A percentile compares a stretch with the other conserved stretches of the same genome.
phyloP scores from a whole-genome alignment of 805 yeast genomes.

The Yarrowia divulgata region DNA sequence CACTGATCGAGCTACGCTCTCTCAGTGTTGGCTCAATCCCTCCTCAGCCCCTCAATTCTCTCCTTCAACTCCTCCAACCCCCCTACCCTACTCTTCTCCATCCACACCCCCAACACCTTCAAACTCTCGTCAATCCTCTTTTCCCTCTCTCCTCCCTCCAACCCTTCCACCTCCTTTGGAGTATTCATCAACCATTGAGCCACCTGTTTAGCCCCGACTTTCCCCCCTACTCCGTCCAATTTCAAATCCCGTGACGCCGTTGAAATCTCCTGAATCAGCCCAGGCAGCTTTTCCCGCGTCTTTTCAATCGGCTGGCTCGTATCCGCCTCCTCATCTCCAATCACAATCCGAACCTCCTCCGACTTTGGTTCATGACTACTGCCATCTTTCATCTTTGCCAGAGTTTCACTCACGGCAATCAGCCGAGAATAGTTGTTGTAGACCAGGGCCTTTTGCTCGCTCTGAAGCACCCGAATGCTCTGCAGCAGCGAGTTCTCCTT shows the following conservation, averaged over 20 bases:
- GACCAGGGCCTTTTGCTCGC: slow-evolving; percentile 52
- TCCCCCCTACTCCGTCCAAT: slow-evolving; percentile 3
- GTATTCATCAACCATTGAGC: slow-evolving; percentile 29
- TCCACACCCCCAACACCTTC: slow-evolving; percentile 18
- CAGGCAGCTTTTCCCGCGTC: slow-evolving; percentile 12
- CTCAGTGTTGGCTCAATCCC: background rate
- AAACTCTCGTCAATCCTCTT: slow-evolving; percentile 14
- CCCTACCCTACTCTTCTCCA: slow-evolving; percentile 9
- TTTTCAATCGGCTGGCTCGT: slow-evolving; percentile 1
- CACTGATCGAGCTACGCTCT: background rate
- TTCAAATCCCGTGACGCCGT: slow-evolving; percentile 12
- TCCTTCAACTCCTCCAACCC: slow-evolving; percentile 10
- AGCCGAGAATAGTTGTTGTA: slow-evolving; percentile 52
- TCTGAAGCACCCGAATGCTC: slow-evolving; percentile 49
- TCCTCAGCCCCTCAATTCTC: slow-evolving; percentile 4
- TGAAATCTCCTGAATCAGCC: slow-evolving; percentile 5
- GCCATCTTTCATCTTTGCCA: slow-evolving; percentile 44
- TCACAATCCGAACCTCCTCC: slow-evolving; percentile 1
- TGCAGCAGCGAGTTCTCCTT: slow-evolving; percentile 46
- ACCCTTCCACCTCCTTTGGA: background rate
- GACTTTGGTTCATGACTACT: background rate
- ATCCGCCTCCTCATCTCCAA: slow-evolving; percentile 12
- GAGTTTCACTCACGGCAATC: slow-evolving; percentile 50
- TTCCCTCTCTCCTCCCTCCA: slow-evolving; percentile 10
- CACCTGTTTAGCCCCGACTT: slow-evolving; percentile 17